A percentile compares a stretch with the other conserved stretches of the same genome.
phyloP scores from a whole-genome alignment of 306 rosid species.

The Arachis hypogaea region DNA sequence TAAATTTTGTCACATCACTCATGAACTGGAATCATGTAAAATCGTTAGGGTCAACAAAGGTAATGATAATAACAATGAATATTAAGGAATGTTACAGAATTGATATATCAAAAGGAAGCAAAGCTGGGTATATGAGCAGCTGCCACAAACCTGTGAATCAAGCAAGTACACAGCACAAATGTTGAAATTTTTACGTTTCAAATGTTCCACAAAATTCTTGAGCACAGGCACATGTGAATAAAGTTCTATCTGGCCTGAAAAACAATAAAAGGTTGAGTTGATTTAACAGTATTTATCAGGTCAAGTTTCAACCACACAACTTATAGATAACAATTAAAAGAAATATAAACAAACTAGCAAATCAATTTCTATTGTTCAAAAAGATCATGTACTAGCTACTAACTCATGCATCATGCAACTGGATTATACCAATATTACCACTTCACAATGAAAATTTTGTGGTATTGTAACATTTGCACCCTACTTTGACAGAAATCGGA shows the following conservation, averaged over 20 bases:
- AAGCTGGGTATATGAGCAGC: constrained; percentile 10
- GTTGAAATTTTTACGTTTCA: constrained; percentile 71
- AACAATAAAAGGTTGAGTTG: constrained; percentile 21
- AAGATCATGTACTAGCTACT: not conserved
- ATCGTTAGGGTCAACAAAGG: constrained; percentile 23
- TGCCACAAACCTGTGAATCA: constrained; percentile 82
- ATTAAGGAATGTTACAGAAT: constrained; percentile 5
- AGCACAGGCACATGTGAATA: constrained; percentile 89
- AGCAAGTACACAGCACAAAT: constrained; percentile 90
- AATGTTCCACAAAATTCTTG: constrained; percentile 84
- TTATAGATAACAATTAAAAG: constrained; percentile 6
- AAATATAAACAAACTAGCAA: not conserved
- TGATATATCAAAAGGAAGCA: constrained; percentile 16
- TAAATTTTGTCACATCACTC: constrained; percentile 92
- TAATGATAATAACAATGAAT: constrained; percentile 1
- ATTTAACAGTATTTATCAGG: constrained; percentile 4
- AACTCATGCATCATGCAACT: constrained; percentile 1
- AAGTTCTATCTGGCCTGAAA: constrained; percentile 92
- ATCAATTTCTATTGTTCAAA: constrained; percentile 10
- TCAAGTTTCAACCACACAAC: constrained; percentile 27
- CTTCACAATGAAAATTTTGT: constrained; percentile 5
- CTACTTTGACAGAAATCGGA: not conserved
- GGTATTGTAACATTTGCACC: not conserved
- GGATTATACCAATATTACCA: constrained; percentile 13
- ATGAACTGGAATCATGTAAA: constrained; percentile 55